phyloP scores from a whole-genome alignment of 2,329 filamentous ascomycete genomes.

The Arthrobotrys entomopaga region DNA sequence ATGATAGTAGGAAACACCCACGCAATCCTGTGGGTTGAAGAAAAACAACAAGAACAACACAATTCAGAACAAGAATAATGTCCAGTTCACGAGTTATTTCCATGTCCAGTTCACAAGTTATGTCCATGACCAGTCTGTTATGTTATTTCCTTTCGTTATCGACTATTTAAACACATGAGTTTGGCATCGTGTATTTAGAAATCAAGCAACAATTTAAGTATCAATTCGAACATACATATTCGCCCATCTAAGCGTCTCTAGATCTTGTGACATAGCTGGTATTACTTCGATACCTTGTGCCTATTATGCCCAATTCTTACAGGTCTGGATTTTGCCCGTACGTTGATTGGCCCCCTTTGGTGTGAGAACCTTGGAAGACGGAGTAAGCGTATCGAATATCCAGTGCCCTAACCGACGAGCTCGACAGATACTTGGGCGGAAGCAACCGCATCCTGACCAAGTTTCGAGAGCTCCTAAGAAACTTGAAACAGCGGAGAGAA shows the following conservation, averaged over 20 bases:
- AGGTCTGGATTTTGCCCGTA: no score
- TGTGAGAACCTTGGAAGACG: no score
- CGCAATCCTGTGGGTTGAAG: neutral
- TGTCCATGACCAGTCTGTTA: neutral
- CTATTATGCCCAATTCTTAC: conserved; percentile 5
- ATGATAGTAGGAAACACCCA: conserved; percentile 11
- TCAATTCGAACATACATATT: conserved; percentile 7
- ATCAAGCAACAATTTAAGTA: conserved; percentile 6
- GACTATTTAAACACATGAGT: neutral
- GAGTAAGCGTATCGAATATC: no score
- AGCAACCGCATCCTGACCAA: no score
- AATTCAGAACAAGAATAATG: conserved; percentile 5
- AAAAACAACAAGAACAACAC: conserved; percentile 12
- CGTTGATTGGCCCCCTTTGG: no score
- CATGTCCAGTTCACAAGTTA: conserved; percentile 6
- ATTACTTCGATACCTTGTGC: conserved; percentile 7
- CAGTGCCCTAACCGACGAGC: no score
- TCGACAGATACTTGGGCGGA: no score
- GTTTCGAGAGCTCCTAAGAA: no score
- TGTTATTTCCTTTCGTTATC: neutral
- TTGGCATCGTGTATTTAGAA: neutral
- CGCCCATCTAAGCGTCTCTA: neutral
- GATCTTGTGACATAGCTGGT: neutral
- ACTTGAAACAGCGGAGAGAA: no score
- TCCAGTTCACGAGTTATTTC: conserved; percentile 7